Conservation (phyloP, 2,329 filamentous ascomycete species). For the Phaeosphaeria sp. region DNA sequence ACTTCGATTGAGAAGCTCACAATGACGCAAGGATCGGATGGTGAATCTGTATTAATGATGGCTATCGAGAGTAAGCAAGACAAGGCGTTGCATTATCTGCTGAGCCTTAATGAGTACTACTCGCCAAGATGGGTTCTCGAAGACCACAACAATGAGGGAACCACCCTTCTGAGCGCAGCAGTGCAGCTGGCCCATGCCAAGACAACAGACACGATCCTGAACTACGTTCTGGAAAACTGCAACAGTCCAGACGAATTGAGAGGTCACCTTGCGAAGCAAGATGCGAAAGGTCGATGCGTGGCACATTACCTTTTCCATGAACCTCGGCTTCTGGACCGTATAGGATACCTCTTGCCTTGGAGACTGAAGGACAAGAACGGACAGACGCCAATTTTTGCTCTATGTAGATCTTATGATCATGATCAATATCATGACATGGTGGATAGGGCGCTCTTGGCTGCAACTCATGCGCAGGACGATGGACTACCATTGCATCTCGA, state of each 20-base stretch:
- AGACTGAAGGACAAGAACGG: conserved; percentile 92
- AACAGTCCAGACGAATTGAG: conserved; percentile 63
- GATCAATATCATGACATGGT: conserved; percentile 88
- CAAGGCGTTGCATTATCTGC: conserved; percentile 77
- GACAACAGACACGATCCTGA: conserved; percentile 76
- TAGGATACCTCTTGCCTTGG: conserved; percentile 85
- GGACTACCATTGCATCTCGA: conserved; percentile 83
- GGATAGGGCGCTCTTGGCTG: conserved; percentile 75
- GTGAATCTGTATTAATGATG: conserved; percentile 78
- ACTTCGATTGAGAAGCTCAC: conserved; percentile 80
- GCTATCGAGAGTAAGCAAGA: conserved; percentile 66
- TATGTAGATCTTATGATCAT: conserved; percentile 96
- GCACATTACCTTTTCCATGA: conserved; percentile 97
- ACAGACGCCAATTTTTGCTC: conserved; percentile 94
- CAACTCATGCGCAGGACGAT: conserved; percentile 77
- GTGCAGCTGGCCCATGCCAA: conserved; percentile 81
- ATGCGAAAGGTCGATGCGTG: conserved; percentile 83
- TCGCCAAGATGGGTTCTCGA: conserved; percentile 73
- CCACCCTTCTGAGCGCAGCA: conserved; percentile 86
- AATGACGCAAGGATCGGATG: conserved; percentile 71
- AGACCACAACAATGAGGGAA: conserved; percentile 88
- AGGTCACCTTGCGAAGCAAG: conserved; percentile 76
- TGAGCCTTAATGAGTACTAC: conserved; percentile 79
- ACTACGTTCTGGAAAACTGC: conserved; percentile 67
- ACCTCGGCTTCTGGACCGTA: conserved; percentile 76